These are phyloP conservation scores for Gracilaria vermiculophylla DNA, from an alignment of 23 red algal species.

Conservation along the genomic window DNA sequence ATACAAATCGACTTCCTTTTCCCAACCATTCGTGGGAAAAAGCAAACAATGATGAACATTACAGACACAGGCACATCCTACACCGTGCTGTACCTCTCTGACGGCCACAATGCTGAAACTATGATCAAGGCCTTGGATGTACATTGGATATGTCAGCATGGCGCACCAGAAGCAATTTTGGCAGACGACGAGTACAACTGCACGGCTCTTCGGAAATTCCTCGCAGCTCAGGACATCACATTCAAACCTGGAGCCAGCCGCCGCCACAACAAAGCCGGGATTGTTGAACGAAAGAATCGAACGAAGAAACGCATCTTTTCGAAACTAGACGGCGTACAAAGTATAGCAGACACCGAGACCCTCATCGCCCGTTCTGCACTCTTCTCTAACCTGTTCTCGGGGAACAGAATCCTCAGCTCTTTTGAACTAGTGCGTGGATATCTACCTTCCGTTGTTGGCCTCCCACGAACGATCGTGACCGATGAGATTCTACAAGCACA, in stretches of 20 bases:
- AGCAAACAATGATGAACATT: background rate
- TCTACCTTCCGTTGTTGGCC: background rate
- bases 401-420: background rate
- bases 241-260: conserved; percentile 29
- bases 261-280: conserved; percentile 6
- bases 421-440: conserved; percentile 40
- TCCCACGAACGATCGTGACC: background rate
- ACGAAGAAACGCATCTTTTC: background rate
- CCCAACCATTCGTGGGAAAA: background rate
- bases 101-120: background rate
- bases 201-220: background rate
- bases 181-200: conserved; percentile 36
- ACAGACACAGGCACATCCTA: conserved; percentile 21
- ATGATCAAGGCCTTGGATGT: background rate
- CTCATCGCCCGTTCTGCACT: background rate
- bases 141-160: conserved; percentile 30
- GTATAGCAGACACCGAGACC: background rate
- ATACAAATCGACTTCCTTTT: conserved; percentile 12
- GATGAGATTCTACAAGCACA: background rate
- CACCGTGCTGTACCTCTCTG: background rate
- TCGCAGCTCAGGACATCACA: background rate
- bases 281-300: conserved; percentile 7
- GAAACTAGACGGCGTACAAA: conserved; percentile 17
- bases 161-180: background rate
- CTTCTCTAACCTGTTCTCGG: conserved; percentile 31